phyloP scores from a whole-genome alignment of 345 rosid species.

The Eucalyptus caleyi region DNA sequence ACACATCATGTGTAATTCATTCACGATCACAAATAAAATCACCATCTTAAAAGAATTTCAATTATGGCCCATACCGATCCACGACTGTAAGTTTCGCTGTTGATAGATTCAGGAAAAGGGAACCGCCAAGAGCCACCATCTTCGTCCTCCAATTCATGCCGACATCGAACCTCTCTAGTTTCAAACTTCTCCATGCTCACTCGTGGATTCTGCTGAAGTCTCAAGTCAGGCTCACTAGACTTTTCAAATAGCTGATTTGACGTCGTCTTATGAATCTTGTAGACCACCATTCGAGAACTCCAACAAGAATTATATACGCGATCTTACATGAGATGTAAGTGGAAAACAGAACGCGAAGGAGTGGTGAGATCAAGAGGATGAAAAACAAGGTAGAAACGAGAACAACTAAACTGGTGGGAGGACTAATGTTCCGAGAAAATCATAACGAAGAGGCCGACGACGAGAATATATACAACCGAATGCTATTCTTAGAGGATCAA shows the following conservation, averaged over 20 bases:
- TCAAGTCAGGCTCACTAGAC: too few relatives aligned
- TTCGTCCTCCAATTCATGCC: background rate
- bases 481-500: too few relatives aligned
- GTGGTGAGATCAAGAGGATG: background rate
- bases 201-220: background rate
- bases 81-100: too few relatives aligned
- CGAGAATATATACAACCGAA: too few relatives aligned
- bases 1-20: too few relatives aligned
- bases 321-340: background rate
- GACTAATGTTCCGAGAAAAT: background rate
- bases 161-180: background rate
- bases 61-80: too few relatives aligned
- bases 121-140: background rate
- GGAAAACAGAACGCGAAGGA: background rate
- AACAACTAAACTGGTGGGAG: background rate
- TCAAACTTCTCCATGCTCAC: background rate
- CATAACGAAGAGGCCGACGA: too few relatives aligned
- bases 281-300: background rate
- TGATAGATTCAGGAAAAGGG: too few relatives aligned
- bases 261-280: background rate
- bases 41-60: too few relatives aligned
- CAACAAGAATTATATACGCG: too few relatives aligned
- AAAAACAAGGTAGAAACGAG: background rate
- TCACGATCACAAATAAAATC: too few relatives aligned
- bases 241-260: too few relatives aligned